Base-by-base conservation (phyloP, 2,329 filamentous ascomycete genomes). In the Lecanosticta acicola region DNA sequence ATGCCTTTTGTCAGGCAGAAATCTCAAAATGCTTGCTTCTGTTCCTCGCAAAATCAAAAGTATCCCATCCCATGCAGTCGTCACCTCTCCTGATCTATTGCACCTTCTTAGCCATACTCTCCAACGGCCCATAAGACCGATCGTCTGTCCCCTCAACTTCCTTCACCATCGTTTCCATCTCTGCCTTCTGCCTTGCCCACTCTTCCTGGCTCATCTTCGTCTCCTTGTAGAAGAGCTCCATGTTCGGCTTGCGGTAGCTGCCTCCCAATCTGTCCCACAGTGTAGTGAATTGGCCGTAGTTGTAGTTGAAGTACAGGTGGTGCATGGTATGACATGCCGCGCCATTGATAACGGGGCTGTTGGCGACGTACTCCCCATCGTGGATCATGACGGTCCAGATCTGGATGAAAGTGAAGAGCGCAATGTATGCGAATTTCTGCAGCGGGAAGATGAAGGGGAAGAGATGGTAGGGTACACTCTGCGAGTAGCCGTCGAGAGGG, bases 371-470 rank as follows among this genome's bases (percentile, higher is more conserved):
- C 71, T 97, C 91, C 61, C 91, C 91, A 61, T 97, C 91, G 68
- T 97, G 81, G 62, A 97, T 96, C 71, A 96, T 78, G 59, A 97
- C 87, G 32, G 90, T 94, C 91, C 91, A 97, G 69, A 96, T 80
- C 71, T 97, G 94, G 73, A 97, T 87, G 65, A 94, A 94, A 59
- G 84, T 74, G 71, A 96, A 97, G 32, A 95, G 80, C 10, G 76
- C 77, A 41, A 96, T 82, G 62, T 90, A 95, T 21, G 87, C 85
- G 64, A 88, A 77, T 72, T 96, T 96, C 67, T 95, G 87, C 24
- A 97, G 78, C 0, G 91, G 91, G 69, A 96, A 93, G 60, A 96
- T 67, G 70, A 96, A 88, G 3, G 90, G 88, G 72, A 91, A 96
- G 56, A 95, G 59, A 71, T 97, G 91, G 72, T 97, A 97, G 0